Evolutionary conservation across 352 stramenopile genomes (phyloP), one percentile per base, ranked within the genome.

Genomic region (Aphanomyces invadans): DNA sequence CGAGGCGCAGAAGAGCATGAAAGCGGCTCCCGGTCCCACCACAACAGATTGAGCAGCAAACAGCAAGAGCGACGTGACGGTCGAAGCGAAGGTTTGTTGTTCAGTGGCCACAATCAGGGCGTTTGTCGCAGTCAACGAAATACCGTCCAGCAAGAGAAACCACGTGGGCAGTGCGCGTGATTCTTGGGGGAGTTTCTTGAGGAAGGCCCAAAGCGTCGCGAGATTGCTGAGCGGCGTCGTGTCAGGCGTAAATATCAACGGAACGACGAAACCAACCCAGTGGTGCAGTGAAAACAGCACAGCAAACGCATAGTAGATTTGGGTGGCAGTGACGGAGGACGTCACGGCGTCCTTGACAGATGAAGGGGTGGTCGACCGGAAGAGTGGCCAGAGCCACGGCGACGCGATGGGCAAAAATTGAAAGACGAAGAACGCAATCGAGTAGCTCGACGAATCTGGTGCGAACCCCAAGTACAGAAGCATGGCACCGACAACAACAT

Each of bases 241-340:
- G 29, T 25, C 29, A 31, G 44, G 44, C 9, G 44, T 23, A 26
- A 19, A 25, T 19, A 45, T 21, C 10, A 60, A 23, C 0, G 52
- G 52, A 26, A 31, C 28, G 17, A 60, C 52, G 17, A 60, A 26
- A 1, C 17, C 4, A 5, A 7, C n/a, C 29, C 31, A 60, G 29
- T 60, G n/a, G 52, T 60, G 52, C 52, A 60, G 52, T 19, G 52
- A 17, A 26, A 60, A 42, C 7, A 36, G 15, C 28, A 60, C 25
- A 3, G 52, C 52, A 45, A 60, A 60, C 17, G 32, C 3, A 4
- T 21, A 10, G 52, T 60, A 60, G 52, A 60, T 11, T 25, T 23
- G 25, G 15, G 25, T 60, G 52, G 52, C 52, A 3, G 32, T 31
- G 1, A 38, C 29, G 4, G 52, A 60, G 1, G 29, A 26, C 2